Base-by-base conservation (phyloP, 2,329 filamentous ascomycete species). In the Claviceps paspali region DNA sequence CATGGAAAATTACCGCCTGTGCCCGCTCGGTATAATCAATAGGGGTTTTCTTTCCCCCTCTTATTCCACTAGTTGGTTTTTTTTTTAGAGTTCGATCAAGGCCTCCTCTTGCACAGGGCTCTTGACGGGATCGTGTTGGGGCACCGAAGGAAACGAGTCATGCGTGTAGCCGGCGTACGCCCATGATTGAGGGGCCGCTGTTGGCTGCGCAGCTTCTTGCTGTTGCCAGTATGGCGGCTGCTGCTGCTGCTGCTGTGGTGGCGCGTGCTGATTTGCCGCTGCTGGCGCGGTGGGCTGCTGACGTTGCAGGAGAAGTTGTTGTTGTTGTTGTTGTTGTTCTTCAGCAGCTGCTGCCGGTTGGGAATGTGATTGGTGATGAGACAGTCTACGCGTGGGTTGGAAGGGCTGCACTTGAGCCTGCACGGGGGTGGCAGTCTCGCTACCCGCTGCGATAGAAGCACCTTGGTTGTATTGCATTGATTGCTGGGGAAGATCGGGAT, bases 71-170 rank as follows among this genome's bases (percentile, higher is more conserved):
- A n/a, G n/a, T 8, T 35, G 6, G 4, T 21, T 29, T 15, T 14
- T 32, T 19, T 8, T 27, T 52, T 47, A 87, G 43, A 88, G 65
- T 56, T 91, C 83, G 57, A 91, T 91, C 50, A 91, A 59, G 41
- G 76, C 80, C 57, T 88, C 83, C 57, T 88, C 82, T 33, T 80
- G 68, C 1, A 63, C 68, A 11, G 70, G 70, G 49, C 66, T 50
- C 42, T 54, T 52, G 18, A 51, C 42, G 3, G 57, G 59, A 30
- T 62, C 60, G 35, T 58, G 66, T 36, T 60, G 59, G 10, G 71
- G 74, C 21, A 72, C 67, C 2, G 70, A 64, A 1, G 81, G 80
- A 49, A 84, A 83, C 3, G 69, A 61, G 18, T 78, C 71, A 49
- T 74, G 72, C 3, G 57, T 60, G 48, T 74, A 78, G 6, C 65